Evolutionary conservation across 2,329 filamentous ascomycete species (phyloP), one percentile per base, ranked within the genome.

Genomic region (Fusarium euwallaceae): DNA sequence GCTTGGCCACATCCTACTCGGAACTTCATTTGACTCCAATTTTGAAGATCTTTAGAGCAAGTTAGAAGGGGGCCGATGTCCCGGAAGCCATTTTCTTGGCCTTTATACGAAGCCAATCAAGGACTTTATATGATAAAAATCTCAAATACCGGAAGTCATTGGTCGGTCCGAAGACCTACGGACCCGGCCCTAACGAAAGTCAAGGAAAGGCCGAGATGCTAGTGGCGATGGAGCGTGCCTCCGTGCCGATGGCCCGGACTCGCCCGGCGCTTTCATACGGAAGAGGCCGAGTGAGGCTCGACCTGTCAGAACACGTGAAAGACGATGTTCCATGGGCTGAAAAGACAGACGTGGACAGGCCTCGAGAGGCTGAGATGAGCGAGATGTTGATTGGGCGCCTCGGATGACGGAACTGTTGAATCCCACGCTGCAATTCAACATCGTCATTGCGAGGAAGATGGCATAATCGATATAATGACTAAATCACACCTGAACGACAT

Each of bases 371-470:
- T 64, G 65, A 74, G 39, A 66, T 29, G 45, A 11, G n/a, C 24
- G 20, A 11, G 20, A 34, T 45, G 39, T 20, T 59, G 51, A 76
- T 78, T 73, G 67, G 67, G 56, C 51, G 27, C 29, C 43, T n/a
- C 24, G 24, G 10, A 32, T 60, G 36, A 37, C 27, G 45, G 59
- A 67, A 73, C 45, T 55, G 48, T 29, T 39, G 22, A 27, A 59
- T 27, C 39, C 48, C 66, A 64, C 64, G 65, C 59, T 58, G 53
- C 41, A 48, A 68, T 66, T 43, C 20, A 51, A 36, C 58, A 43
- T 75, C 74, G 74, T 59, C 69, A 76, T 77, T 22, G 36, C 17
- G 48, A 60, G 58, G 14, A 64, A 65, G 61, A 77, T 77, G 69
- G 66, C 67, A 78, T 43, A 76, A 77, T 75, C 55, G 27, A 60